Base-by-base conservation (phyloP, 768 basidiomycete species). In the Naematelia encephala region DNA sequence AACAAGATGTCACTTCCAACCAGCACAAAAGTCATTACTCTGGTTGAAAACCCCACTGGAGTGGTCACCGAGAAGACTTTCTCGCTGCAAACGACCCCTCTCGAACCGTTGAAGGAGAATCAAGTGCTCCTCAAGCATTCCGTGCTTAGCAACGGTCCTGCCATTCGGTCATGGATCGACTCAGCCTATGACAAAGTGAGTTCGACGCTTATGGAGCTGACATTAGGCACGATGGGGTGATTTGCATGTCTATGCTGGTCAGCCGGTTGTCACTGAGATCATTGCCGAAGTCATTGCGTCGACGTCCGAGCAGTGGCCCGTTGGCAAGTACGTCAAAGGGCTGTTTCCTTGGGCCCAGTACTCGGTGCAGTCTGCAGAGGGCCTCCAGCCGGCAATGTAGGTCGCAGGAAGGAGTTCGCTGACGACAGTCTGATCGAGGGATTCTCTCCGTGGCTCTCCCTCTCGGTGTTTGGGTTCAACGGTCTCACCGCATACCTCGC, bases 401-500 rank as follows among this genome's bases (percentile, higher is more conserved):
- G 67, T 62, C 16, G 34, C 16, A 21, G 14, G 44, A 12, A 13
- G 13, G 19, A 54, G 22, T 14, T 4, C n/a, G 48, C 48, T 50
- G 48, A 50, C 48, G 34, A 14, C 21, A 50, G 43, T 16, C 10
- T 34, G 3, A 21, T 55, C 30, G 11, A 42, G 19, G 30, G 13
- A 42, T 14, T 43, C 23, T 55, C 44, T 22, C 23, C 14, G 16
- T 42, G 28, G n/a, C 10, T 58, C 56, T 14, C 26, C 22, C 14
- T 23, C 12, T 16, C 25, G 42, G 29, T 21, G 4, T 39, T 71
- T 23, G 68, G 68, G 4, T 3, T 66, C 34, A 72, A 61, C 19
- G 68, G 66, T n/a, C 28, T 70, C 19, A 74, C 76, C 3, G 76
- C 76, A 26, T 76, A 55, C 49, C 45, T 52, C 16, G 73, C 71